These are phyloP conservation scores for Cryptosporidium baileyi DNA, from an alignment of 169 alveolate species.

Conservation along the genomic window DNA sequence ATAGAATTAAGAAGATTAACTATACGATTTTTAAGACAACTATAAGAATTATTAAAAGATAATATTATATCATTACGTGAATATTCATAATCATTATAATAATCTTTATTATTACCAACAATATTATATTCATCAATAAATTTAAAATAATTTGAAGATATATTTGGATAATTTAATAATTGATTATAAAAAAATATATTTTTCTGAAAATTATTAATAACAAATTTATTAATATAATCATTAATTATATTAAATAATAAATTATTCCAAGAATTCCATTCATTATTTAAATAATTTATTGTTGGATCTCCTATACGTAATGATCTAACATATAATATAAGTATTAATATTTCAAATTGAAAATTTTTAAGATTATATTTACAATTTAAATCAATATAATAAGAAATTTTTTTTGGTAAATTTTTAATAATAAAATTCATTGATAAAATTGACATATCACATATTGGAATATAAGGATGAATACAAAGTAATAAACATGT, in stretches of 20 bases:
- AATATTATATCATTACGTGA: background rate
- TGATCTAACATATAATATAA: background rate
- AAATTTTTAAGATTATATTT: background rate
- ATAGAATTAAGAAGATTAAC: background rate
- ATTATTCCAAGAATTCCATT: conserved; percentile 32
- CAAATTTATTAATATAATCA: background rate
- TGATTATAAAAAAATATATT: background rate
- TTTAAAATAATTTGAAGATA: background rate
- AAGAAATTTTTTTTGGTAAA: background rate
- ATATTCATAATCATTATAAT: background rate
- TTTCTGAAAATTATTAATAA: background rate
- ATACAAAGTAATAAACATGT: background rate
- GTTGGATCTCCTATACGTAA: conserved; percentile 32
- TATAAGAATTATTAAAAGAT: background rate
- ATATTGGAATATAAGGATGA: conserved; percentile 22
- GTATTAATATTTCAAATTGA: background rate
- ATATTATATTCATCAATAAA: conserved; percentile 11
- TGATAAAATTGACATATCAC: conserved; percentile 2
- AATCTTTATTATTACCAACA: background rate
- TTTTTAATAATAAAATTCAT: background rate
- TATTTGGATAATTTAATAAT: background rate
- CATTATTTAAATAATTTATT: background rate
- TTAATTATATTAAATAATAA: background rate
- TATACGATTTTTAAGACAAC: background rate
- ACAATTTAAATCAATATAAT: background rate